Evolutionary conservation across 129 eudicot genomes (phyloP).

Genomic region (Lactuca sativa): DNA sequence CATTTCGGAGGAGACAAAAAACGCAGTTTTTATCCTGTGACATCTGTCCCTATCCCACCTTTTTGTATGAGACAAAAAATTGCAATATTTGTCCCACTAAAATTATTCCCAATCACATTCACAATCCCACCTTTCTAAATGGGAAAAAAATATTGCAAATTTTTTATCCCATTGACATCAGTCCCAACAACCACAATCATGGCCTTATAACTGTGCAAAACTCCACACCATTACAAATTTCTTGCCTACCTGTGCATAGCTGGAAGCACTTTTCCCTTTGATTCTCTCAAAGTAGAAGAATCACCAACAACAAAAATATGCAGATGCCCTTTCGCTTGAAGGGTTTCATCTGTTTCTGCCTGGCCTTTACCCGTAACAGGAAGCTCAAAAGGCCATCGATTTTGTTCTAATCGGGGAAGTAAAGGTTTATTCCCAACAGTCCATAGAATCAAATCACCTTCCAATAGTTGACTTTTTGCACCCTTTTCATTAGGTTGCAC

Average conservation of each 20-base stretch:
- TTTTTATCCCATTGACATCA: too few species aligned
- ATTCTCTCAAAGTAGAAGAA: constrained; percentile 84
- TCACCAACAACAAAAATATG: constrained; percentile 95
- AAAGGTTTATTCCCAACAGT: constrained; percentile 86
- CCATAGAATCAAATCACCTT: constrained; percentile 93
- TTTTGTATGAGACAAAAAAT: too few species aligned
- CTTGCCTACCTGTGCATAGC: constrained; percentile 96
- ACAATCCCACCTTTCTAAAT: too few species aligned
- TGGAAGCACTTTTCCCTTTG: constrained; percentile 82
- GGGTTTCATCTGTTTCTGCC: constrained; percentile 95
- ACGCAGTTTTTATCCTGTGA: too few species aligned
- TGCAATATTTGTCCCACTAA: too few species aligned
- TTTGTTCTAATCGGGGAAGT: constrained; percentile 66
- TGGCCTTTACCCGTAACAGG: constrained; percentile 91
- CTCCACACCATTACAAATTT: too few species aligned
- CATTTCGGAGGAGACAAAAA: too few species aligned
- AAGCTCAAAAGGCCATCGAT: constrained; percentile 61
- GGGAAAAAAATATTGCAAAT: too few species aligned
- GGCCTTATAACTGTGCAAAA: too few species aligned
- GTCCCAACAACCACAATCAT: too few species aligned
- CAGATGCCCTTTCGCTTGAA: constrained; percentile 92
- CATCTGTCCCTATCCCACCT: too few species aligned
- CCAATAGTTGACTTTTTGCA: constrained; percentile 50
- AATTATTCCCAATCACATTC: too few species aligned
- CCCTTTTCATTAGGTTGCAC: constrained; percentile 84